phyloP scores from a whole-genome alignment of 441 rosid species.

The Gossypium trilobum region DNA sequence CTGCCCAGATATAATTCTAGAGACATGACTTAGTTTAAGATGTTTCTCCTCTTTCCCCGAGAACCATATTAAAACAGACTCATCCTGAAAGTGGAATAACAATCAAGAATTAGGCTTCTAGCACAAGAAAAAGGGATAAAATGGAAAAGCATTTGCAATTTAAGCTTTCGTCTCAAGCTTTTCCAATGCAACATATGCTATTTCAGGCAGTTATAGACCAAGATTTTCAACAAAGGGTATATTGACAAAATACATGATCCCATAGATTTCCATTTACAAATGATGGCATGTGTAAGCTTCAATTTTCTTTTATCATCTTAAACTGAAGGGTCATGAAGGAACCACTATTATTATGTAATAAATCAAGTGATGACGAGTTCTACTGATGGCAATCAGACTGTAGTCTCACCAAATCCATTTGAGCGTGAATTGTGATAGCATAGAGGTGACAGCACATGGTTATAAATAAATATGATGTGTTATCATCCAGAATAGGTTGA shows the following conservation, averaged over 20 bases:
- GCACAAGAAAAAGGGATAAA: neutral
- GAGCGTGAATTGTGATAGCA: neutral
- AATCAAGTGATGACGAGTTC: neutral
- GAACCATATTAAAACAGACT: conserved; percentile 88
- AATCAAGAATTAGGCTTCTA: conserved; percentile 12
- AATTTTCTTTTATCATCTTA: neutral
- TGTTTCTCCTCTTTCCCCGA: conserved; percentile 92
- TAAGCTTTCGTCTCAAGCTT: neutral
- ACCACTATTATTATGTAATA: neutral
- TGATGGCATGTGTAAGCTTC: neutral
- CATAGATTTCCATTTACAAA: neutral
- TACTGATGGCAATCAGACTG: neutral
- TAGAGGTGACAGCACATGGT: neutral
- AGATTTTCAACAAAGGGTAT: neutral
- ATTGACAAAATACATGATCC: neutral
- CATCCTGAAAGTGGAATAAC: conserved; percentile 59
- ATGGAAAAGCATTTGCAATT: neutral
- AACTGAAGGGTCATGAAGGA: neutral
- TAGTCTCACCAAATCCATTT: neutral
- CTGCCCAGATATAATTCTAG: conserved; percentile 89
- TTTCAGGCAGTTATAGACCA: neutral
- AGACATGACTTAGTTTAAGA: conserved; percentile 78
- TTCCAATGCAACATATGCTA: neutral
- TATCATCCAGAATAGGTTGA: neutral
- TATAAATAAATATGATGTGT: neutral